Conservation (phyloP, 2,329 filamentous ascomycete species). For the Ambrosiella cleistominuta region DNA sequence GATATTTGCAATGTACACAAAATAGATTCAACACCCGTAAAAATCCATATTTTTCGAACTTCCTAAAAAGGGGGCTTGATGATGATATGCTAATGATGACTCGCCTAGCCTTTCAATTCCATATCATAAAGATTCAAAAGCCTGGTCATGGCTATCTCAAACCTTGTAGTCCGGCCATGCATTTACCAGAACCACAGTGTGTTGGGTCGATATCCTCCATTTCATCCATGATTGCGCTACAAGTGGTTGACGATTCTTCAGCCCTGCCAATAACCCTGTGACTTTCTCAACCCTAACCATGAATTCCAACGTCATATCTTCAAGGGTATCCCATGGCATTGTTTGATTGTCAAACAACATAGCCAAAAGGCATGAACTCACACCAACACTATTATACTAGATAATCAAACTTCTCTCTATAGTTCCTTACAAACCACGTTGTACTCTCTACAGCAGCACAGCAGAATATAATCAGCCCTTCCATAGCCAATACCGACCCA, state of each 20-base stretch:
- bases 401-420: too few species aligned
- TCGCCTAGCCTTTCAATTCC: neutral
- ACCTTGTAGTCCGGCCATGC: neutral
- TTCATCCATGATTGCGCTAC: neutral
- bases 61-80: neutral
- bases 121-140: neutral
- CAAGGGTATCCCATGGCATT: neutral
- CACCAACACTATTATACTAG: too few species aligned
- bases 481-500: too few species aligned
- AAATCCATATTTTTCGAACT: neutral
- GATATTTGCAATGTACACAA: too few species aligned
- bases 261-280: neutral
- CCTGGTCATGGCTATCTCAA: neutral
- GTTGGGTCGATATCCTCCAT: neutral
- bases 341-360: neutral
- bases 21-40: too few species aligned
- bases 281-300: neutral
- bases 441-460: too few species aligned
- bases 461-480: too few species aligned
- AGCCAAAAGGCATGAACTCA: neutral
- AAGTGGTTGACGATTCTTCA: neutral
- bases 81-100: neutral
- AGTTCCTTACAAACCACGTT: too few species aligned
- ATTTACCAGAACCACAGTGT: too few species aligned
- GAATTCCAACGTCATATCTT: too few species aligned